A percentile compares a stretch with the other conserved stretches of the same genome.
Conservation (phyloP, 2,329 filamentous ascomycete genomes). For the Colletotrichum simmondsii region DNA sequence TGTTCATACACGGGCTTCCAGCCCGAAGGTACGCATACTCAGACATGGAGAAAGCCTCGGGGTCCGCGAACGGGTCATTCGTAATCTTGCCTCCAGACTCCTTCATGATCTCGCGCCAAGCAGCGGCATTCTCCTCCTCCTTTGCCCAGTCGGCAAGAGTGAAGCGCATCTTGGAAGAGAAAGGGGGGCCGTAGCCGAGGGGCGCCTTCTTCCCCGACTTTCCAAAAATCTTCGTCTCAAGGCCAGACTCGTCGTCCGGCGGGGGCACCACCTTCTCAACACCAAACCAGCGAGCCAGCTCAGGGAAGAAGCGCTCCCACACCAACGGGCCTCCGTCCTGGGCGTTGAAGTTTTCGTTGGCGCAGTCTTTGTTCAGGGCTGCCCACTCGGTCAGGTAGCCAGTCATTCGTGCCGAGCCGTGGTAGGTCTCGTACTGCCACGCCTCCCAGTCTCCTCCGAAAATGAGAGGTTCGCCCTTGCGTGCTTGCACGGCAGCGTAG, state of each 20-base stretch:
- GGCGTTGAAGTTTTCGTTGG: slow-evolving; percentile 13
- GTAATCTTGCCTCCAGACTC: slow-evolving; percentile 6
- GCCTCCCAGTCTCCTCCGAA: slow-evolving; percentile 17
- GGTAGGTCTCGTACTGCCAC: slow-evolving; percentile 15
- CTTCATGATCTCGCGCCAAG: slow-evolving; percentile 2
- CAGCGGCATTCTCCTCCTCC: background rate
- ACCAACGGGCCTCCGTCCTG: slow-evolving; percentile 2
- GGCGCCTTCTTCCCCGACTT: background rate
- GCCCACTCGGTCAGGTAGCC: slow-evolving; percentile 17
- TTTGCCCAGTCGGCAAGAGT: background rate
- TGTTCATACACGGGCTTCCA: background rate
- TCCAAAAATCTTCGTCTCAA: background rate
- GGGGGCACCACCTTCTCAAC: slow-evolving; percentile 5
- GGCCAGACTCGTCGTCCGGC: background rate
- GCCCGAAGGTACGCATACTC: slow-evolving; percentile 1
- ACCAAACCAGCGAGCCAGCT: slow-evolving; percentile 15
- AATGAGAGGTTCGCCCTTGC: background rate
- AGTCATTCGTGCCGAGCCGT: slow-evolving; percentile 4
- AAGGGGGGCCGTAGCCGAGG: slow-evolving; percentile 6
- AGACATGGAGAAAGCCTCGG: background rate
- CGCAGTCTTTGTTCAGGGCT: background rate
- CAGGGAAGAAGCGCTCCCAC: slow-evolving; percentile 5
- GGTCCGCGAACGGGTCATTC: background rate
- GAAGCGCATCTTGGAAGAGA: slow-evolving; percentile 3
- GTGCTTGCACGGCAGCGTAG: slow-evolving; percentile 9